Evolutionary conservation across 2,329 filamentous ascomycete genomes (phyloP).

Genomic region (Diplodia corticola): DNA sequence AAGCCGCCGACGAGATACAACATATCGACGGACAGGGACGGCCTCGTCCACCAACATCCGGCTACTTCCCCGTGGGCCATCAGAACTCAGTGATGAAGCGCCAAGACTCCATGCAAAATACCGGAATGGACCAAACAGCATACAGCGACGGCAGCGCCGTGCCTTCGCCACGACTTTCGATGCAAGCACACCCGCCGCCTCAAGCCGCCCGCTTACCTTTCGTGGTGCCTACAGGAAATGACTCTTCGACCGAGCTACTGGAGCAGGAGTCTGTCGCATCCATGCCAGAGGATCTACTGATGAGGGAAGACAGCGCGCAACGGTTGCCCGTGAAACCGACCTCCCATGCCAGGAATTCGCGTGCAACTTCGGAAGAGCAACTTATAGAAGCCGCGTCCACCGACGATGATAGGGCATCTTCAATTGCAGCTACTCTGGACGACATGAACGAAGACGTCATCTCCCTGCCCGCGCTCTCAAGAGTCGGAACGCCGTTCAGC

Average conservation of each 20-base stretch:
- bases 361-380: conserved; percentile 5
- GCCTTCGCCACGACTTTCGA: not conserved
- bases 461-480: conserved; percentile 35
- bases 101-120: conserved; percentile 2
- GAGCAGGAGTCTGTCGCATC: conserved; percentile 18
- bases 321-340: not conserved
- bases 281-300: not conserved
- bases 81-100: conserved; percentile 1
- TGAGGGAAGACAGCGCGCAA: conserved; percentile 5
- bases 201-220: conserved; percentile 9
- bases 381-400: conserved; percentile 37
- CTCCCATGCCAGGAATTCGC: not conserved
- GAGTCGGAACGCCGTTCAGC: conserved; percentile 18
- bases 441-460: conserved; percentile 57
- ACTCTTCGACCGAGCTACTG: not conserved
- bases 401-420: conserved; percentile 48
- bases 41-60: conserved; percentile 24
- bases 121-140: not conserved
- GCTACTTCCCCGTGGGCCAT: not conserved
- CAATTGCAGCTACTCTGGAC: conserved; percentile 57
- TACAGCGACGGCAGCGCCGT: conserved; percentile 2
- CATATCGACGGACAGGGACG: conserved; percentile 37
- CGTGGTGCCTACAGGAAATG: conserved; percentile 2
- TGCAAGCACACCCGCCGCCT: not conserved
- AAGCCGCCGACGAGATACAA: conserved; percentile 39